Evolutionary conservation across 768 basidiomycete genomes (phyloP), one percentile per base, ranked within the genome.

Genomic region (Boletus sensibilis): DNA sequence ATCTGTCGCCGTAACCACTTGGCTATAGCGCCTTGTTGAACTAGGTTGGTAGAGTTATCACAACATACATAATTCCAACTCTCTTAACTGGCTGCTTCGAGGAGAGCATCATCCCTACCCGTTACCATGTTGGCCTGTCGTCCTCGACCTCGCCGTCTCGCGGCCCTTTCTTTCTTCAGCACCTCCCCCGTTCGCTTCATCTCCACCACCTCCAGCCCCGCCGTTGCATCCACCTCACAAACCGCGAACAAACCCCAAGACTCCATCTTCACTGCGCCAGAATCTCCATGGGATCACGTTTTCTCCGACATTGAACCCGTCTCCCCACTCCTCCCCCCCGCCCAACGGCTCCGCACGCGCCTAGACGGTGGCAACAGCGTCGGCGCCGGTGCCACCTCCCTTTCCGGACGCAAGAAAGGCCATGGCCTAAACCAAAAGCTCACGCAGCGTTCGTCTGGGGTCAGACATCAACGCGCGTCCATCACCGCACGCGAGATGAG

Each of bases 1-100:
- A 83, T 85, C 82, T 82, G 81, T 84, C 83, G 83, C 83, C 78
- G 79, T 85, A 85, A 85, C 83, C 82, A 84, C 82, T 84, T 84
- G 80, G 83, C 82, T 82, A 85, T 84, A 82, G 83, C 81, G 82
- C 82, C 83, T 66, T 72, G 25, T 1, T 16, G 13, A 7, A 0
- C 0, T 1, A 0, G 3, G 2, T 1, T 1, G 2, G 2, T 4
- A 4, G 3, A 21, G 14, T 21, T 5, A 14, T 14, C 0, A 10
- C 0, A 10, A 1, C 2, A 20, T 18, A n/a, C 1, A 1, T 13
- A 25, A 27, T 12, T 27, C 3, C n/a, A 1, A 5, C 13, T 12
- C 6, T 3, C 12, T 21, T 23, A 1, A 0, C 43, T 82, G 83
- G 82, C 83, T 82, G 83, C 80, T 83, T 20, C 4, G 23, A n/a